Base-by-base conservation (phyloP, 1,284 basidiomycete species). In the Mrakiaceae sp. region DNA sequence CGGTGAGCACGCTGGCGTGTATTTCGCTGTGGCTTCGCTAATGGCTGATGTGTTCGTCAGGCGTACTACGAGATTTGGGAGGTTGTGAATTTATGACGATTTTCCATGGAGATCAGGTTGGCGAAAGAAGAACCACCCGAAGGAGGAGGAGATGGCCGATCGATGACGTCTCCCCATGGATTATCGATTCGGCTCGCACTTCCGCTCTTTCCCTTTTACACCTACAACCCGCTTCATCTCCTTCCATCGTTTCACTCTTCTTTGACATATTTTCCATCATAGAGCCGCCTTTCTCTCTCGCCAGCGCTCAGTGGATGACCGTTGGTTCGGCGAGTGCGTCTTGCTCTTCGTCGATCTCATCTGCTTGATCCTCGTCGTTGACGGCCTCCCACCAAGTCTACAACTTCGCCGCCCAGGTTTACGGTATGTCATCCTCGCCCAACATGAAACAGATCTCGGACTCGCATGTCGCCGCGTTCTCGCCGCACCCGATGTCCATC, bases 381-480 rank as follows among this genome's bases (percentile, higher is more conserved):
- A 8, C 7, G 39, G 54, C 8, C 54, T 42, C 27, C 43, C 43
- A 11, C 14, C 27, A 40, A 57, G 55, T 57, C 39, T 57, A 12
- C 42, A 44, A 57, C 55, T 43, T 57, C 40, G 55, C 27, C 10
- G 55, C 55, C 9, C 55, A 57, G 55, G n/a, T 40, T 3, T 57
- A 57, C 55, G 55, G 42, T 67, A 62, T 51, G 60, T 40, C 69
- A 11, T 66, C 68, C 27, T 66, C 64, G 43, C 72, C 72, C 43
- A 70, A 72, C 69, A 74, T 73, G 73, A 72, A 73, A 66, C 63
- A 70, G 44, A 69, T 74, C 56, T 70, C 72, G 58, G 71, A 74
- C 67, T 49, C 55, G 9, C 67, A 74, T 67, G 70, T 69, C 14
- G 69, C 65, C 51, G 64, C 69, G 9, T 74, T 74, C 67, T 71